phyloP scores from a whole-genome alignment of 371 early-diverging fungal genomes.

The Gilbertella persicaria region DNA sequence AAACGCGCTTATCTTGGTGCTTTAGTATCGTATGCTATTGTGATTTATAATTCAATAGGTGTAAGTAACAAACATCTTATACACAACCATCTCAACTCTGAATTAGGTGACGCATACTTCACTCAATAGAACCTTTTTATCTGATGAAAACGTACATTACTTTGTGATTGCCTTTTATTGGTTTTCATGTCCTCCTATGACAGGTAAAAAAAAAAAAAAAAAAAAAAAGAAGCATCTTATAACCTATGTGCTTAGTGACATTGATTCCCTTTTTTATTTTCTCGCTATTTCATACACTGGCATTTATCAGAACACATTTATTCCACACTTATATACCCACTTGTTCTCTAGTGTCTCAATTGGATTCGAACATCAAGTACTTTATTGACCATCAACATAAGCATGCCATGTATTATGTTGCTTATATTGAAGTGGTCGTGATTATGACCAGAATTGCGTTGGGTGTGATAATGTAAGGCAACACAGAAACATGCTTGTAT shows the following conservation, averaged over 20 bases:
- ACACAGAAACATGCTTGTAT: too few species aligned
- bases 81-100: neutral
- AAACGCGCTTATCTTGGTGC: conserved; percentile 72
- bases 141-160: conserved; percentile 91
- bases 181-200: conserved; percentile 71
- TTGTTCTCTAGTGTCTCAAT: conserved; percentile 24
- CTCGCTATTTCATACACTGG: conserved; percentile 80
- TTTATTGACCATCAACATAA: conserved; percentile 69
- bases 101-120: neutral
- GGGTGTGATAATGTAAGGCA: conserved; percentile 58
- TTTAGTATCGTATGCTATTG: conserved; percentile 77
- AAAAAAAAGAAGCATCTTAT: neutral
- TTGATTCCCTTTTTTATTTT: conserved; percentile 81
- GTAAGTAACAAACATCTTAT: conserved; percentile 36
- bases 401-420: conserved; percentile 70
- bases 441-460: conserved; percentile 69
- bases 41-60: conserved; percentile 81
- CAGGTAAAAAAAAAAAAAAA: conserved; percentile 52
- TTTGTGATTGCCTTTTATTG: conserved; percentile 80
- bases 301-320: conserved; percentile 67
- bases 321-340: conserved; percentile 59
- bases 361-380: conserved; percentile 46
- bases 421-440: conserved; percentile 76
- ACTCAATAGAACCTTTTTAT: conserved; percentile 42
- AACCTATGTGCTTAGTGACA: conserved; percentile 57